Evolutionary conservation across 305 asterid species (phyloP).

Genomic region (Withania somnifera): DNA sequence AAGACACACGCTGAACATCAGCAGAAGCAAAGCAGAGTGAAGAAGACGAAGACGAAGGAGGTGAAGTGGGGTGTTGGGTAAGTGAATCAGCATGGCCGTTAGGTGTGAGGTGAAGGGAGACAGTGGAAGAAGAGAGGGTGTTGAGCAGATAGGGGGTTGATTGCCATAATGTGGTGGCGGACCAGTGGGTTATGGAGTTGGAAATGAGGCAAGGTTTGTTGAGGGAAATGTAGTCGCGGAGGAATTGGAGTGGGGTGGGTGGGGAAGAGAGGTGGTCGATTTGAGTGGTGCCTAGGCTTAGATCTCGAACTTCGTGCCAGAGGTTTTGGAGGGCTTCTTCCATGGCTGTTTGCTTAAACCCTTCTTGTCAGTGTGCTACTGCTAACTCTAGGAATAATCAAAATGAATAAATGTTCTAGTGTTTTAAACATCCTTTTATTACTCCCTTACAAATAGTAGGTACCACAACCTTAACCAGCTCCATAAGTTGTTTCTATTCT

Average conservation of each 20-base stretch:
- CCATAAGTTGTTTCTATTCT: no score
- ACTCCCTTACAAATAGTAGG: no score
- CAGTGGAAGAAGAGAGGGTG: slow-evolving; percentile 46
- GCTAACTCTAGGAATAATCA: no score
- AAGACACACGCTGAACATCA: slow-evolving; percentile 42
- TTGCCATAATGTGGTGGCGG: slow-evolving; percentile 64
- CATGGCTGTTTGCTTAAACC: slow-evolving; percentile 1
- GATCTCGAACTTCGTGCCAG: slow-evolving; percentile 69
- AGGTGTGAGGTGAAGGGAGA: slow-evolving; percentile 88
- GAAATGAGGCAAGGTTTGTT: slow-evolving; percentile 85
- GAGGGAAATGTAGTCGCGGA: slow-evolving; percentile 58
- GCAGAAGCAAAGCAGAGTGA: slow-evolving; percentile 77
- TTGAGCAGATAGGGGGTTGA: slow-evolving; percentile 36
- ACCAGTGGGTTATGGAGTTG: slow-evolving; percentile 70
- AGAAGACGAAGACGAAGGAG: slow-evolving; percentile 36
- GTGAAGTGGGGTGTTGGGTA: slow-evolving; percentile 41
- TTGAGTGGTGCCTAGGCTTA: slow-evolving; percentile 41
- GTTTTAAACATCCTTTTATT: no score
- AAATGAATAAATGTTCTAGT: no score
- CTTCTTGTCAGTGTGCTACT: neutral
- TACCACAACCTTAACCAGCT: no score
- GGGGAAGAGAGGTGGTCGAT: slow-evolving; percentile 51
- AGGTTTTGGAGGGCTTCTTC: slow-evolving; percentile 25
- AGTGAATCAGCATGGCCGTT: slow-evolving; percentile 74
- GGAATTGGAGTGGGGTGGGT: slow-evolving; percentile 72